Evolutionary conservation across 208 protist genomes (phyloP).

Genomic region (Sergeia podlipaevii): DNA sequence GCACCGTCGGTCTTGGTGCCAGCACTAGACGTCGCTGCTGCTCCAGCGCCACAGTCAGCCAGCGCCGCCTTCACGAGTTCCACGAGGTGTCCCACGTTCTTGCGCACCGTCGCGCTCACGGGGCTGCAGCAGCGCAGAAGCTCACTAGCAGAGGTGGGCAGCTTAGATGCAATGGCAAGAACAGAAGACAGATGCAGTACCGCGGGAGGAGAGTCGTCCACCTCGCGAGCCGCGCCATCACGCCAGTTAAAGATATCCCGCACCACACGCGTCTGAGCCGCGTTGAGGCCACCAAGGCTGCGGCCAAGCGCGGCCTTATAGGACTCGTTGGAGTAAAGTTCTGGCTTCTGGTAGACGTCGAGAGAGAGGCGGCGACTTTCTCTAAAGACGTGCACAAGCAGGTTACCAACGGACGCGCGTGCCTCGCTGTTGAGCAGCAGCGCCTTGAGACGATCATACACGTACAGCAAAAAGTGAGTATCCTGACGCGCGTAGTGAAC

Average conservation of each 20-base stretch:
- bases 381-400: constrained; percentile 83
- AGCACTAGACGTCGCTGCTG: neutral
- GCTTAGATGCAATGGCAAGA: constrained; percentile 77
- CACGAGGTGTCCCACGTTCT: constrained; percentile 58
- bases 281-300: constrained; percentile 62
- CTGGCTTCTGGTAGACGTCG: constrained; percentile 91
- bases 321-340: constrained; percentile 59
- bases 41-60: constrained; percentile 10
- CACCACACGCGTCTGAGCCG: constrained; percentile 57
- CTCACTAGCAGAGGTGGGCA: constrained; percentile 66
- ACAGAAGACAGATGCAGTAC: constrained; percentile 77
- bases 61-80: constrained; percentile 47
- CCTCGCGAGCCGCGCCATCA: constrained; percentile 64
- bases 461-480: constrained; percentile 98
- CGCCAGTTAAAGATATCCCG: constrained; percentile 83
- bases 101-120: constrained; percentile 63
- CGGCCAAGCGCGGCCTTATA: constrained; percentile 71
- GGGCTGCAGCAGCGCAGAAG: constrained; percentile 70
- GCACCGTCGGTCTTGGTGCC: neutral
- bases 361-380: constrained; percentile 84
- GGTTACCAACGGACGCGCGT: constrained; percentile 71
- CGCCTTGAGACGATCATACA: constrained; percentile 92
- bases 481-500: constrained; percentile 96
- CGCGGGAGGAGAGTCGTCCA: constrained; percentile 81
- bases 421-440: constrained; percentile 76